Evolutionary conservation across 2,329 filamentous ascomycete species (phyloP).

Genomic region (Lecanosticta acicola): DNA sequence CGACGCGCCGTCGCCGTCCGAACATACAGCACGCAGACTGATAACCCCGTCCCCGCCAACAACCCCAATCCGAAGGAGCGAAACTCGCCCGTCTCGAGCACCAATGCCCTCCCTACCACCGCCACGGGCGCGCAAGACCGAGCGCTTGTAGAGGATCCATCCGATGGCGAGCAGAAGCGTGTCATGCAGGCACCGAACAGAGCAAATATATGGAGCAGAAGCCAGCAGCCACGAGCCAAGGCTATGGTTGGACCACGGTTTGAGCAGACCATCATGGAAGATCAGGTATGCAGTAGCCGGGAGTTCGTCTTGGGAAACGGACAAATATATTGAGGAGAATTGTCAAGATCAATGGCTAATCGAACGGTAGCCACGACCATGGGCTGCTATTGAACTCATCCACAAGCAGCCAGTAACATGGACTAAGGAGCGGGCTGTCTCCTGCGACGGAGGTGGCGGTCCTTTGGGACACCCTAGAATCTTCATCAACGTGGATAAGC

Average conservation of each 20-base stretch:
- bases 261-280: slow-evolving; percentile 90
- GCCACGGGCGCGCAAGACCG: slow-evolving; percentile 47
- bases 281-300: slow-evolving; percentile 60
- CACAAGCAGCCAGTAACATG: slow-evolving; percentile 93
- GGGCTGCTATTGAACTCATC: slow-evolving; percentile 88
- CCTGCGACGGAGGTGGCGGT: slow-evolving; percentile 88
- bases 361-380: slow-evolving; percentile 67
- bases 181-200: slow-evolving; percentile 82
- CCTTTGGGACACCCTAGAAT: slow-evolving; percentile 84
- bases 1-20: slow-evolving; percentile 12
- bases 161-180: slow-evolving; percentile 52
- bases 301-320: neutral
- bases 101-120: slow-evolving; percentile 54
- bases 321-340: neutral
- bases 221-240: slow-evolving; percentile 70
- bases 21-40: slow-evolving; percentile 24
- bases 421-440: slow-evolving; percentile 74
- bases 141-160: slow-evolving; percentile 51
- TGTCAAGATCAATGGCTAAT: slow-evolving; percentile 20
- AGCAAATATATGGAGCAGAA: slow-evolving; percentile 71
- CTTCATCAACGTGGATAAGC: slow-evolving; percentile 98
- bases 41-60: slow-evolving; percentile 57
- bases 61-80: slow-evolving; percentile 50
- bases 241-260: slow-evolving; percentile 94
- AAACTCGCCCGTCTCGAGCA: slow-evolving; percentile 49